These are phyloP conservation scores for Cladosporium sp. DNA, from an alignment of 2,329 filamentous ascomycete species.

Conservation along the genomic window DNA sequence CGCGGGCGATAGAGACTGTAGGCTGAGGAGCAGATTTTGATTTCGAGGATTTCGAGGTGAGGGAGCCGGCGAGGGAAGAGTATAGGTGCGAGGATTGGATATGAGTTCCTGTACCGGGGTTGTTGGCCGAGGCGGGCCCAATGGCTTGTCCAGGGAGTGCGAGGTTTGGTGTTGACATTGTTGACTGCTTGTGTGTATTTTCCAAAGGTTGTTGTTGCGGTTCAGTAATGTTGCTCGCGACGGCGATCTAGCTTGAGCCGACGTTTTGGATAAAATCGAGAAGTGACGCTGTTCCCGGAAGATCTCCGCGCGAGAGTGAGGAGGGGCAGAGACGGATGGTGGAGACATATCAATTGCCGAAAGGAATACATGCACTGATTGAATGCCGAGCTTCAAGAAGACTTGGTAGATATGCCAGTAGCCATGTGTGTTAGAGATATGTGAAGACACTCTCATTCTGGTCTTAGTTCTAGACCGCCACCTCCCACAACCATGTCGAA, in stretches of 20 bases:
- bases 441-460: background rate
- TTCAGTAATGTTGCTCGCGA: background rate
- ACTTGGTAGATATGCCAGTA: background rate
- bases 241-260: background rate
- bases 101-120: conserved; percentile 80
- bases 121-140: conserved; percentile 65
- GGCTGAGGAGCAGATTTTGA: conserved; percentile 55
- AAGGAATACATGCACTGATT: background rate
- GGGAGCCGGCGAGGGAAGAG: conserved; percentile 76
- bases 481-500: conserved; percentile 20
- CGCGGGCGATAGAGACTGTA: conserved; percentile 41
- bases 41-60: conserved; percentile 40
- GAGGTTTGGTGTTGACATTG: conserved; percentile 37
- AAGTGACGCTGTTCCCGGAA: conserved; percentile 4
- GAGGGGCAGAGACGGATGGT: background rate
- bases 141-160: conserved; percentile 82
- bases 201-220: background rate
- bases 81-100: conserved; percentile 72
- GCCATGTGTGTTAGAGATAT: background rate
- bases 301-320: background rate
- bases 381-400: background rate
- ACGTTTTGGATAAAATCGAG: background rate
- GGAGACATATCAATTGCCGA: background rate
- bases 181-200: background rate
- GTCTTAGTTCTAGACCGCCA: background rate